Conservation (phyloP, 2,329 filamentous ascomycete species). For the Phialophora verrucosa region DNA sequence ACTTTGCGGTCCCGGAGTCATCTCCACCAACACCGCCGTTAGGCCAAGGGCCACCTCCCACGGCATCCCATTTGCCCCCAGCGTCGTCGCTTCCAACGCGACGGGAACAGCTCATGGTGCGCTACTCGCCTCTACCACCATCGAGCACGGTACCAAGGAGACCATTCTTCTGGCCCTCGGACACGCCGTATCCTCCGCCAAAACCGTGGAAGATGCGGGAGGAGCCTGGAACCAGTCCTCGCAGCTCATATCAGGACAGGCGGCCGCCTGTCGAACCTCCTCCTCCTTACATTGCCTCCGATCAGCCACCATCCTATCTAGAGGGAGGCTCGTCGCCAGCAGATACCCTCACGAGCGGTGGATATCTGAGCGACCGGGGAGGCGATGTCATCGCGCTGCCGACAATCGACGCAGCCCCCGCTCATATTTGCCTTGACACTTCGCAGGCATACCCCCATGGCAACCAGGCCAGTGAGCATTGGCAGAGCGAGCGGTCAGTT, state of each 20-base stretch:
- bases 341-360: not conserved
- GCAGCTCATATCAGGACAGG: not conserved
- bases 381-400: not conserved
- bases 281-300: not conserved
- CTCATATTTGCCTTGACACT: not conserved
- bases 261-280: not conserved
- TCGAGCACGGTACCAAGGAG: not conserved
- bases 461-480: not conserved
- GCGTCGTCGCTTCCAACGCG: not conserved
- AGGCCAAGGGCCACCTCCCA: not conserved
- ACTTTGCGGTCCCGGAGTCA: not conserved
- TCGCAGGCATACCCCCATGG: not conserved
- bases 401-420: not conserved
- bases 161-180: not conserved
- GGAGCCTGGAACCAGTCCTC: not conserved
- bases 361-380: no score
- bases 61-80: not conserved
- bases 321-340: not conserved
- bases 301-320: not conserved
- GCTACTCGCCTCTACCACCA: not conserved
- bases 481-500: not conserved
- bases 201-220: not conserved
- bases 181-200: not conserved
- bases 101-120: not conserved
- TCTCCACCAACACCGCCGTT: not conserved